Evolutionary conservation across 768 basidiomycete genomes (phyloP), one percentile per base, ranked within the genome.

Genomic region (Leucosporidium yakuticum): DNA sequence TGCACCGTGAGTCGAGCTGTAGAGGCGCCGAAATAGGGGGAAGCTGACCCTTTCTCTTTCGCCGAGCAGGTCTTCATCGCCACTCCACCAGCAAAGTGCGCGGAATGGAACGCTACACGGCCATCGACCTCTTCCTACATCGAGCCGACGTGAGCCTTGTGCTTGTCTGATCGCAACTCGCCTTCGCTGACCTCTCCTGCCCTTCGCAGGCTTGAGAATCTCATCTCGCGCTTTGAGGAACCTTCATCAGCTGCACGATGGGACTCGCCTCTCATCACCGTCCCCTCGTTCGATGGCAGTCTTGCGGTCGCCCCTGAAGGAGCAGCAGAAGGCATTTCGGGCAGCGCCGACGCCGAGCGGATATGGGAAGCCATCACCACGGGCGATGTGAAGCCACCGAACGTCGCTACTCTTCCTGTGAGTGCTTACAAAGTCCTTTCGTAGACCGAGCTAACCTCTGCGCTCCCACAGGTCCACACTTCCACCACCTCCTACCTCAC

Each of bases 171-270:
- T 19, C 72, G n/a, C n/a, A n/a, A 27, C 15, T 34, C 27, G 20
- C 21, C 32, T 1, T 4, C 2, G 15, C 23, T 63, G 25, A 17
- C 70, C 67, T 12, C 48, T 65, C 64, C 64, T 9, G 25, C 23
- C 11, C 47, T 32, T 29, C 23, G 4, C 73, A 93, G 91, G 12
- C 84, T 96, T 47, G 89, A 91, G 56, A 93, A 91, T 77, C 84
- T 99, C 4, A 79, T 98, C 47, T 71, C 87, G 75, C 83, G 95
- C 60, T 98, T 87, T 74, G 96, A 99, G 80, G 96, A 98, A 75
- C 96, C 96, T 0, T 93, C 91, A 0, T 94, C 93, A 6, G 94
- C 94, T 88, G 94, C 90, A n/a, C 86, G 95, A 59, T 99, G 95
- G 95, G 95, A 99, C 78, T 90, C 95, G 0, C 95, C 96, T 0